These are phyloP conservation scores for Trichoderma semiorbis DNA, from an alignment of 2,329 filamentous ascomycete genomes.

Conservation along the genomic window DNA sequence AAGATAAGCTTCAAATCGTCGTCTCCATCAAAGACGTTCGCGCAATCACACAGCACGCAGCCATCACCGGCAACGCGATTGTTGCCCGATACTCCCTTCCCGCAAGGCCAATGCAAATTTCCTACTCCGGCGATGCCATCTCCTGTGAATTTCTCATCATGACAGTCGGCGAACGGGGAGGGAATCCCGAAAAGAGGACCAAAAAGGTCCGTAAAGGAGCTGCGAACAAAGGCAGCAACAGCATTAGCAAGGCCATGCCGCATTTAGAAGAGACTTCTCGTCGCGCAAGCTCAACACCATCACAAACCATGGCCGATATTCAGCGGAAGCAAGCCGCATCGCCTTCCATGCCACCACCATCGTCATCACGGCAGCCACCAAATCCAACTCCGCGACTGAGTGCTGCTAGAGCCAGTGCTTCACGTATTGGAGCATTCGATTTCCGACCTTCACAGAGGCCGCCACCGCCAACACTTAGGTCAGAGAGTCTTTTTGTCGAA, in stretches of 20 bases:
- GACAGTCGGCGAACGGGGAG: constrained; percentile 68
- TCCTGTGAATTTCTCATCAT: constrained; percentile 76
- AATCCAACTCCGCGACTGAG: constrained; percentile 34
- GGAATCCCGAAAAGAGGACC: constrained; percentile 45
- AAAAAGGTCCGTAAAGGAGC: constrained; percentile 45
- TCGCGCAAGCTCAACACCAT: constrained; percentile 40
- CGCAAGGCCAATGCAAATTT: constrained; percentile 67
- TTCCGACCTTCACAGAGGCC: constrained; percentile 52
- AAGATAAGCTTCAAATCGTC: constrained; percentile 73
- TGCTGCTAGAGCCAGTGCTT: constrained; percentile 34
- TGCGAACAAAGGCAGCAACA: constrained; percentile 25
- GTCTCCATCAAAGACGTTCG: constrained; percentile 83
- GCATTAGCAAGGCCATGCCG: constrained; percentile 27
- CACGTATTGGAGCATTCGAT: constrained; percentile 40
- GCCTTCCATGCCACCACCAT: constrained; percentile 20
- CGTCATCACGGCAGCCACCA: constrained; percentile 28
- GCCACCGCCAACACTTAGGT: constrained; percentile 55
- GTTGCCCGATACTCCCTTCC: constrained; percentile 69
- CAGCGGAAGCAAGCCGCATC: constrained; percentile 20
- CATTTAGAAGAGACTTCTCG: constrained; percentile 48
- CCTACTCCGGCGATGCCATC: constrained; percentile 65
- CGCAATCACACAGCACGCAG: constrained; percentile 72
- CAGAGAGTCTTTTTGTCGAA: constrained; percentile 71
- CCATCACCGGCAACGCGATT: constrained; percentile 63
- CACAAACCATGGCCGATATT: constrained; percentile 28